These are phyloP conservation scores for Thymus quinquecostatus DNA, from an alignment of 257 asterid species.

Conservation along the genomic window DNA sequence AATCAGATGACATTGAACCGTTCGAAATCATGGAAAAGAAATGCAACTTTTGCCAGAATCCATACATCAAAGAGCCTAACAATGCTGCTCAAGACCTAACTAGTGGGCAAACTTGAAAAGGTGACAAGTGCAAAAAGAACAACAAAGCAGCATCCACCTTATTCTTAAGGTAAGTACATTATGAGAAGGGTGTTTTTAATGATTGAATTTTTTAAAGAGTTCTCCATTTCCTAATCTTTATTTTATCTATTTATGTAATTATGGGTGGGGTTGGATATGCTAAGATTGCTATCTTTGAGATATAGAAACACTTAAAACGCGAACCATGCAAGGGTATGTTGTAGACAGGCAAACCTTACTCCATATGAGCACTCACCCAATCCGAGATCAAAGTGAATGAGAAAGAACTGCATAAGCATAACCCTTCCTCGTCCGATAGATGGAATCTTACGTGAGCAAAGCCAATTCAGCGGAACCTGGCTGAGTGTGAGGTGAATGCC, in stretches of 20 bases:
- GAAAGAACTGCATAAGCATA: slow-evolving; percentile 12
- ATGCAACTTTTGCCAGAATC: no score
- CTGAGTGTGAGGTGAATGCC: slow-evolving; percentile 50
- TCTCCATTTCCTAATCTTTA: not conserved
- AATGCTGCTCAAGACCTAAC: not conserved
- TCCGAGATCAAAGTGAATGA: slow-evolving; percentile 33
- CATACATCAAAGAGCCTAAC: not conserved
- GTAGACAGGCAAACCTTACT: slow-evolving; percentile 40
- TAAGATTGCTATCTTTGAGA: not conserved
- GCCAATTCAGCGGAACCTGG: slow-evolving; percentile 52
- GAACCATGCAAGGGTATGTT: slow-evolving; percentile 1
- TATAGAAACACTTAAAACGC: not conserved
- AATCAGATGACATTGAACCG: no score
- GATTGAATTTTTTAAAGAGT: not conserved
- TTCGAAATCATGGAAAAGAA: no score
- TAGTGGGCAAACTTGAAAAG: not conserved
- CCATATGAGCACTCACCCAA: slow-evolving; percentile 25
- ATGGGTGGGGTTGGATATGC: not conserved
- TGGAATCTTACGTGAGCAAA: slow-evolving; percentile 44
- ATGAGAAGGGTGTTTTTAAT: not conserved
- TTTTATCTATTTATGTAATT: not conserved
- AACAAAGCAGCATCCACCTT: not conserved
- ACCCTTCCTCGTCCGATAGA: slow-evolving; percentile 29
- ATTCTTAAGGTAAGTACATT: no score
- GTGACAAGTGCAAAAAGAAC: not conserved